These are phyloP conservation scores for Suillus cothurnatus DNA, from an alignment of 768 basidiomycete species.

Conservation along the genomic window DNA sequence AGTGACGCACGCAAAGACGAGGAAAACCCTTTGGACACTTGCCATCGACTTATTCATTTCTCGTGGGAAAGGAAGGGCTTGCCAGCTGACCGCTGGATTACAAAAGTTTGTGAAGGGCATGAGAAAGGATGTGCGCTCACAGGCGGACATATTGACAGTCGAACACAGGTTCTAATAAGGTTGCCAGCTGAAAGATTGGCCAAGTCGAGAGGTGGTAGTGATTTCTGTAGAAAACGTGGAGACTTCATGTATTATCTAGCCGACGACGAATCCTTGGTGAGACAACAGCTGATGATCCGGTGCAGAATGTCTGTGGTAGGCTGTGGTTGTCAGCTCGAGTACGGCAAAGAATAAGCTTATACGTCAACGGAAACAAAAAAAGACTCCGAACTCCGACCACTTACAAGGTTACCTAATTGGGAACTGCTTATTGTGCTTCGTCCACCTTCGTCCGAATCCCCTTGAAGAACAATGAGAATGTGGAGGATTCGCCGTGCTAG, in stretches of 20 bases:
- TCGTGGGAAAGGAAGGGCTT: background rate
- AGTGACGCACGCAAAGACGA: no score
- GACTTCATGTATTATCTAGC: background rate
- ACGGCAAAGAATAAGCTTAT: background rate
- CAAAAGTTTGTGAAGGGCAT: no score
- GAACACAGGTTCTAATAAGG: no score
- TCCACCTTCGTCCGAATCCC: background rate
- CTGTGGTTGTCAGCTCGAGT: background rate
- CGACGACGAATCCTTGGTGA: background rate
- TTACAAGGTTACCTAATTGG: constrained; percentile 15
- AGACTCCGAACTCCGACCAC: background rate
- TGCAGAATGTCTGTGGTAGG: background rate
- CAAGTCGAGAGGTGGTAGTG: no score
- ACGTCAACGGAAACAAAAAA: background rate
- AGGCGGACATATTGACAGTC: no score
- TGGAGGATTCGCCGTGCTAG: background rate
- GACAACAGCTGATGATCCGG: background rate
- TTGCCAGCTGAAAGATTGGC: no score
- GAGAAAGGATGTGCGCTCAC: background rate
- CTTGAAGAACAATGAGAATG: constrained; percentile 29
- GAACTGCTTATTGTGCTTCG: constrained; percentile 31
- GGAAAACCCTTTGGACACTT: background rate
- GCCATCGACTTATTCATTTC: background rate
- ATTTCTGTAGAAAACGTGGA: no score
- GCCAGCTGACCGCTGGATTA: no score